These are phyloP conservation scores for Comarum palustre DNA, from an alignment of 306 rosid genomes.

Conservation along the genomic window DNA sequence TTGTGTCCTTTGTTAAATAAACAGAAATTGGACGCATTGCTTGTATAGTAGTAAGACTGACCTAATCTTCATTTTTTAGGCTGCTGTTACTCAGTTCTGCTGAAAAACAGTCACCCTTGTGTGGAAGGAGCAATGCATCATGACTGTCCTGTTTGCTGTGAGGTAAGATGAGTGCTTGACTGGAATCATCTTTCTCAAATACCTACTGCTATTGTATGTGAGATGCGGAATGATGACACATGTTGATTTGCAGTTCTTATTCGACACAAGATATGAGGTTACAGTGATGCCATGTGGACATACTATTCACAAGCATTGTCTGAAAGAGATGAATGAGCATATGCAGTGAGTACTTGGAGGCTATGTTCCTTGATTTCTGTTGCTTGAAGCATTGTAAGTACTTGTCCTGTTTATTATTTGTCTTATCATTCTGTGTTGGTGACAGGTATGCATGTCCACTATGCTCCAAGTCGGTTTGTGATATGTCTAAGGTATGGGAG, in stretches of 20 bases:
- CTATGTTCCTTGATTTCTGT: neutral
- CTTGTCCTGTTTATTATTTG: neutral
- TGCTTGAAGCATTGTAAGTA: neutral
- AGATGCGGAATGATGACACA: constrained; percentile 8
- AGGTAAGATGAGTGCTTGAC: constrained; percentile 41
- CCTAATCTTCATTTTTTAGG: constrained; percentile 35
- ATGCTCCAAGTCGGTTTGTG: constrained; percentile 82
- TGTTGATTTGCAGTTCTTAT: constrained; percentile 60
- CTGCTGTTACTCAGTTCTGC: constrained; percentile 64
- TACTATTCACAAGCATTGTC: constrained; percentile 67
- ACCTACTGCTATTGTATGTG: constrained; percentile 1
- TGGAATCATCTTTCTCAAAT: neutral
- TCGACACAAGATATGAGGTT: constrained; percentile 61
- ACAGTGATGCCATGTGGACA: constrained; percentile 79
- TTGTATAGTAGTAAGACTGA: neutral
- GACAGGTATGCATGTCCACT: constrained; percentile 82
- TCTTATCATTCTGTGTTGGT: neutral
- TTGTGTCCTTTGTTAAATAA: neutral
- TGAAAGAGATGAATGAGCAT: constrained; percentile 82
- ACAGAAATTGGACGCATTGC: neutral
- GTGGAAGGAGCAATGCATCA: constrained; percentile 97
- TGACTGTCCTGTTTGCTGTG: constrained; percentile 86
- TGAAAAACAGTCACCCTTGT: constrained; percentile 75
- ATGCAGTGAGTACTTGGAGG: constrained; percentile 50
- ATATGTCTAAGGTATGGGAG: constrained; percentile 93